Evolutionary conservation across 768 basidiomycete species (phyloP), one percentile per base, ranked within the genome.

Genomic region (Lyophyllum decastes): DNA sequence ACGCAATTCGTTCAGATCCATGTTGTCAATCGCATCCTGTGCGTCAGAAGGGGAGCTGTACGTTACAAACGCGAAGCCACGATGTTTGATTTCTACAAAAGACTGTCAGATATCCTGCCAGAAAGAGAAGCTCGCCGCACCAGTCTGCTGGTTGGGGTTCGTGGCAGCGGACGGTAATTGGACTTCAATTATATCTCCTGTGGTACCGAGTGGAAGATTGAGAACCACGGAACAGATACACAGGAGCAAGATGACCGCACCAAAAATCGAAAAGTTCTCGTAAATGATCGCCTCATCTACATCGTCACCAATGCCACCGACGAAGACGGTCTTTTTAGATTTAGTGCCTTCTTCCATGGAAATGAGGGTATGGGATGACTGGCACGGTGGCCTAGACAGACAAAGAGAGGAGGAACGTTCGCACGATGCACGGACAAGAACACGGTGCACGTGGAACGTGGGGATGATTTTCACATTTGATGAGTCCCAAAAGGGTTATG

Each of bases 1-100:
- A 49, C 77, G 81, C 57, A 92, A 78, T 69, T 95, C 95, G 67
- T 96, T 97, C 73, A 95, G 77, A 73, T 98, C 95, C 92, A 95
- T 98, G 76, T 98, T 98, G 79, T 98, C 96, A 59, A 98, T 96
- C 26, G 96, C 96, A 70, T 98, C 95, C 68, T 92, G 90, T 4
- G 96, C 95, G 72, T 96, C 94, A 22, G 83, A 82, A 9, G 90
- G 69, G 7, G 88, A 89, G 11, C 86, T 75, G 70, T 85, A 98
- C 1, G 94, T 95, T 48, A 98, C 84, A 69, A 98, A 98, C 9
- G 89, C 96, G 75, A 95, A 98, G 10, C 95, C 96, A 45, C 94
- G 87, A 71, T 94, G 92, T 75, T 90, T 93, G n/a, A 74, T 73
- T 60, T 89, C 90, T 54, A n/a, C 25, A 45, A 55, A 54, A 27